Conservation (phyloP, 257 asterid genomes). For the Petunia axillaris region DNA sequence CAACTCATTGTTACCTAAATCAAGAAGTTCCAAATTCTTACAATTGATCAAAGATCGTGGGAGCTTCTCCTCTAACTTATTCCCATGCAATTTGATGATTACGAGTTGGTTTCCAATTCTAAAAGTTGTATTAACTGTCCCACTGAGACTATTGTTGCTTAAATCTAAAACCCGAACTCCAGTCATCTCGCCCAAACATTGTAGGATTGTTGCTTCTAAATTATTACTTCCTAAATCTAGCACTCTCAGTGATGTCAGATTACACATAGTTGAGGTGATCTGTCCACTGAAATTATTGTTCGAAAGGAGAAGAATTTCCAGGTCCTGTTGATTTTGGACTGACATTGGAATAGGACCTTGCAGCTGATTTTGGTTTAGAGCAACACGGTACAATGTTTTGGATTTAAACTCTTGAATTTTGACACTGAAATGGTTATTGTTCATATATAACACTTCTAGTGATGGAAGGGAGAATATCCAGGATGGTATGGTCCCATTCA, state of each 20-base stretch:
- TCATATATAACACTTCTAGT: rapidly evolving
- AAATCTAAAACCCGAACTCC: neutral
- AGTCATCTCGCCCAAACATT: neutral
- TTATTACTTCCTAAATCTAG: neutral
- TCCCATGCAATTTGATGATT: neutral
- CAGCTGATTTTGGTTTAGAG: neutral
- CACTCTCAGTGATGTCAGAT: rapidly evolving
- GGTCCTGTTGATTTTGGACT: neutral
- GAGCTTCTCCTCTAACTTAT: constrained; percentile 14
- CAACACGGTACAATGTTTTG: rapidly evolving
- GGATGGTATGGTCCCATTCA: neutral
- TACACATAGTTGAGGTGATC: neutral
- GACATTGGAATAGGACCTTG: neutral
- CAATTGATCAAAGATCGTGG: constrained; percentile 22
- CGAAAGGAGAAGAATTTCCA: rapidly evolving
- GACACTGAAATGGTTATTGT: neutral
- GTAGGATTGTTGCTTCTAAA: neutral
- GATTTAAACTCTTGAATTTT: neutral
- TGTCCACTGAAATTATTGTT: neutral
- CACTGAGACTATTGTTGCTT: neutral
- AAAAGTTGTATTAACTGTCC: neutral
- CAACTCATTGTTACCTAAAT: neutral
- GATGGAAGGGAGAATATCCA: neutral
- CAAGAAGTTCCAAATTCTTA: neutral
- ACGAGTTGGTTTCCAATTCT: neutral